phyloP scores from a whole-genome alignment of 257 asterid species.

The Ilex asprella region DNA sequence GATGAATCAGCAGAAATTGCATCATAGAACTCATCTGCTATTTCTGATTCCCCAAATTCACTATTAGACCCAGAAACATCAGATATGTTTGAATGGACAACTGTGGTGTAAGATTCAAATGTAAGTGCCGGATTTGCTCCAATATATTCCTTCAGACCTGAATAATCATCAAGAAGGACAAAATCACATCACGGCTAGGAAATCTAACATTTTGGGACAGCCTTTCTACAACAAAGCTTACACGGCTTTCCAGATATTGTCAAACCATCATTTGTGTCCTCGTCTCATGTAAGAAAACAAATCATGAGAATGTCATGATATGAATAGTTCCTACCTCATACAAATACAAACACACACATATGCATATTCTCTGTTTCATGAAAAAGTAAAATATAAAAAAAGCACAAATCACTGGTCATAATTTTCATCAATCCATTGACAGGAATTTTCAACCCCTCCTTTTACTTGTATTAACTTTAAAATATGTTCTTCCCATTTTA shows the following conservation, averaged over 20 bases:
- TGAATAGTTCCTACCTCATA: too few species aligned
- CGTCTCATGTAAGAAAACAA: too few species aligned
- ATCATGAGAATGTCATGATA: too few species aligned
- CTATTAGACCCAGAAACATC: constrained; percentile 43
- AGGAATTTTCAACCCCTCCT: too few species aligned
- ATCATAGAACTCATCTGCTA: constrained; percentile 80
- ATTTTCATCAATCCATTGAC: too few species aligned
- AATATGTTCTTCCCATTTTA: too few species aligned
- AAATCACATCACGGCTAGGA: background rate
- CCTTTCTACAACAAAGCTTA: background rate
- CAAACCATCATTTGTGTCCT: background rate
- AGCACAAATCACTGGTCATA: too few species aligned
- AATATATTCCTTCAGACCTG: constrained; percentile 91
- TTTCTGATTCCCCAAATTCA: constrained; percentile 63
- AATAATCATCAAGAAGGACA: constrained; percentile 5
- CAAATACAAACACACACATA: too few species aligned
- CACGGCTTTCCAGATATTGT: background rate
- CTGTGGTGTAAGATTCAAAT: constrained; percentile 37
- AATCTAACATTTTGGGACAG: too few species aligned
- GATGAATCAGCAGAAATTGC: constrained; percentile 75
- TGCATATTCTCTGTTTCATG: too few species aligned
- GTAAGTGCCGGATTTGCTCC: constrained; percentile 77
- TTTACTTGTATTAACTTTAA: too few species aligned
- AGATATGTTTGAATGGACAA: constrained; percentile 48
- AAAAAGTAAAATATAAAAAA: too few species aligned